phyloP scores from a whole-genome alignment of 257 asterid genomes.

The Penstemon davidsonii region DNA sequence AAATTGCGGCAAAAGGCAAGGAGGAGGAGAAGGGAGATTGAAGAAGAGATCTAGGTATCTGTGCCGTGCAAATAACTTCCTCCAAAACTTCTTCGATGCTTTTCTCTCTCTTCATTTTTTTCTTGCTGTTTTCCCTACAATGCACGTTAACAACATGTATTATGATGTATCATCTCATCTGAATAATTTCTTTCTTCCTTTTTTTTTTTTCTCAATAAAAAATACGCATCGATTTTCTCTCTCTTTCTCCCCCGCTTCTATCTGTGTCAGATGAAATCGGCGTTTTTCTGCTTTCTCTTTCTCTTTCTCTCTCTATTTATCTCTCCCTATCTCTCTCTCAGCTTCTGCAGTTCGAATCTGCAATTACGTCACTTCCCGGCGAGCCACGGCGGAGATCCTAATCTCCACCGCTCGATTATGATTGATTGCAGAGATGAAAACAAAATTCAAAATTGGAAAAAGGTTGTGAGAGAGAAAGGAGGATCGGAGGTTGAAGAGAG shows the following conservation, averaged over 20 bases:
- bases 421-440: not conserved
- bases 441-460: too few species aligned
- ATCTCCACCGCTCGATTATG: conserved; percentile 44
- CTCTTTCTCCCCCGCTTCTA: conserved; percentile 21
- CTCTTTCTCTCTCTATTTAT: too few species aligned
- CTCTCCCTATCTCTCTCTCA: too few species aligned
- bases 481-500: conserved; percentile 16
- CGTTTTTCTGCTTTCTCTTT: conserved; percentile 12
- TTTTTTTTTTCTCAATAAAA: too few species aligned
- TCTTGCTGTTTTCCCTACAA: conserved; percentile 62
- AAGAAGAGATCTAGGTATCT: conserved; percentile 89
- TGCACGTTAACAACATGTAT: conserved; percentile 74
- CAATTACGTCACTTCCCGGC: conserved; percentile 32
- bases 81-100: conserved; percentile 24
- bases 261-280: conserved; percentile 31
- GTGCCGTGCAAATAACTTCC: conserved; percentile 90
- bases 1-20: conserved; percentile 2
- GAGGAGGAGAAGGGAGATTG: conserved; percentile 22
- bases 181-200: conserved; percentile 30
- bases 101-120: conserved; percentile 46
- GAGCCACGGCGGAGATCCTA: conserved; percentile 59
- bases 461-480: too few species aligned
- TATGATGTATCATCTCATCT: conserved; percentile 19
- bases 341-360: too few species aligned
- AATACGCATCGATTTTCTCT: not conserved